phyloP scores from a whole-genome alignment of 2,329 filamentous ascomycete genomes.

The Fusarium caatingaense region DNA sequence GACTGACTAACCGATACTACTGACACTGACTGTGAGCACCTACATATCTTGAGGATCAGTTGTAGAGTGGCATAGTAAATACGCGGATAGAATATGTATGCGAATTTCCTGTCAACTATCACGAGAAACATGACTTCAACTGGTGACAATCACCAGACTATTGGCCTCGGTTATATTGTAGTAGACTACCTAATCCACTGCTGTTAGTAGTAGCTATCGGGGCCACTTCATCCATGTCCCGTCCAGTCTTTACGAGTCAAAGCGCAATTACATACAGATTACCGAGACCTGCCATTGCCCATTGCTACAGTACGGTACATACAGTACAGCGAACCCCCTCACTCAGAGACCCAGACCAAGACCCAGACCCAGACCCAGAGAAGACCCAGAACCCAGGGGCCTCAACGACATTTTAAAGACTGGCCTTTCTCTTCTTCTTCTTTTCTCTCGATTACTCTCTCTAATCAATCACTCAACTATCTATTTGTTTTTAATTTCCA shows the following conservation, averaged over 20 bases:
- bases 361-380: not conserved
- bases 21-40: not conserved
- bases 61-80: not conserved
- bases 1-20: not conserved
- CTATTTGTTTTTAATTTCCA: not conserved
- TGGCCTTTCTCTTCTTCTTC: not conserved
- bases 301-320: constrained; percentile 1
- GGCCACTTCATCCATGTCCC: not conserved
- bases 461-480: not conserved
- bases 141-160: not conserved
- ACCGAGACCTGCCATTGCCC: constrained; percentile 18
- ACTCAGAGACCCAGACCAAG: not conserved
- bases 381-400: not conserved
- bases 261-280: constrained; percentile 29
- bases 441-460: not conserved
- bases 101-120: not conserved
- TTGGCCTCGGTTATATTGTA: not conserved
- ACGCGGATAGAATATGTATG: not conserved
- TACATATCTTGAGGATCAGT: not conserved
- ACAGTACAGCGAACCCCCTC: constrained; percentile 1
- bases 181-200: not conserved
- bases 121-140: not conserved
- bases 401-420: constrained; percentile 7
- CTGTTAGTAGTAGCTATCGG: not conserved
- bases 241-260: constrained; percentile 19